Evolutionary conservation across 495 filamentous ascomycete species (phyloP), one percentile per base, ranked within the genome.

Genomic region (Extremus antarcticus): DNA sequence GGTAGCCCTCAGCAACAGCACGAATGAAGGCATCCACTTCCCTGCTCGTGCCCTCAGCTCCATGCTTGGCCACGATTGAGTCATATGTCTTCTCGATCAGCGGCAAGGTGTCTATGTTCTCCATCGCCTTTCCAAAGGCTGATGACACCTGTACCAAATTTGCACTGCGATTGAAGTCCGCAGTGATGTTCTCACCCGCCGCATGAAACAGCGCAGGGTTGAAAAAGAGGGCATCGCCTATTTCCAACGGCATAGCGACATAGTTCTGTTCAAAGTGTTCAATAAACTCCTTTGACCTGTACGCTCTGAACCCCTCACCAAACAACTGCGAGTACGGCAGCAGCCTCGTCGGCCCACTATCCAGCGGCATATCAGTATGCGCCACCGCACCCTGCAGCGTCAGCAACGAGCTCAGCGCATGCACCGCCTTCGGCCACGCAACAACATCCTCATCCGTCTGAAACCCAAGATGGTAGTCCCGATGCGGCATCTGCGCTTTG

Each of bases 401-500:
- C 17, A 82, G 68, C 32, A 73, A 70, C 62, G 74, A 74, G 20
- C 66, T 71, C 0, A 75, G 68, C 0, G 66, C 43, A 29, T 82
- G 78, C 55, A 69, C 68, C 1, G 65, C 61, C 3, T 61, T 64
- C 9, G 78, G 78, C 60, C 67, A 78, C 16, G 54, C 52, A 45
- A 58, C 66, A 62, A 60, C 60, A 47, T 46, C 68, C 56, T 50
- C 63, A 46, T 35, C 68, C 32, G 58, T 73, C 60, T 77, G 71
- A 66, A 81, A 78, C 0, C 77, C 77, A 17, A 81, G 71, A 58
- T 81, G 78, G 63, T 79, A 80, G 60, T 81, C 78, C 25, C 77
- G 70, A 60, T 81, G 77, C n/a, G 61, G 49, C 23, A 70, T 66
- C 56, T 81, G 77, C 2, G 78, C 70, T 8, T 67, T 65, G 2